phyloP scores from a whole-genome alignment of 768 basidiomycete species.

The Agaricus sinodeliciosus region DNA sequence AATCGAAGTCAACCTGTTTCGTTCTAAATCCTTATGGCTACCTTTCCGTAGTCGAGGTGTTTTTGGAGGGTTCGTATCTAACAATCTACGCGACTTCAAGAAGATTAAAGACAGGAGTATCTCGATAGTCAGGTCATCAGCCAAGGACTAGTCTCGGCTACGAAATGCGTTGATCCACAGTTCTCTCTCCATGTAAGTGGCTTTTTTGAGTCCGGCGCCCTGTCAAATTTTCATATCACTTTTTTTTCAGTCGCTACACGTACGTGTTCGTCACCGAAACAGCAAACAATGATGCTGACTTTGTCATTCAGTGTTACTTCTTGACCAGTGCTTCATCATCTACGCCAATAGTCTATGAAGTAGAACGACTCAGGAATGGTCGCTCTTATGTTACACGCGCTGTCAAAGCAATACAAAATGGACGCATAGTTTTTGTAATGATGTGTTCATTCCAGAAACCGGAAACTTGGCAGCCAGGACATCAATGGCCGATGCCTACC shows the following conservation, averaged over 20 bases:
- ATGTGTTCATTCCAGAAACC: conserved; percentile 80
- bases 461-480: conserved; percentile 66
- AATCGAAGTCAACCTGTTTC: conserved; percentile 70
- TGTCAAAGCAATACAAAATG: conserved; percentile 53
- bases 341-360: conserved; percentile 70
- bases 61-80: conserved; percentile 57
- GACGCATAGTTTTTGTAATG: conserved; percentile 46
- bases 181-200: conserved; percentile 67
- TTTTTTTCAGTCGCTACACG: conserved; percentile 57
- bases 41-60: conserved; percentile 63
- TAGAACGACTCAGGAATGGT: conserved; percentile 71
- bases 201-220: not conserved
- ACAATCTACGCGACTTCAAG: not conserved
- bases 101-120: not conserved
- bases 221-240: not conserved
- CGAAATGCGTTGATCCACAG: conserved; percentile 58
- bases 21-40: conserved; percentile 67
- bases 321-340: conserved; percentile 67
- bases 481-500: conserved; percentile 63
- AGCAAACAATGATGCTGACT: not conserved
- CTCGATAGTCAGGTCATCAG: conserved; percentile 69
- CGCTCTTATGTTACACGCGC: conserved; percentile 65
- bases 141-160: conserved; percentile 78
- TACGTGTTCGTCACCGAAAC: conserved; percentile 25
- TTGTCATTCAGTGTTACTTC: conserved; percentile 64